Conservation (phyloP, 805 yeast species). For the Candida michaelii region DNA sequence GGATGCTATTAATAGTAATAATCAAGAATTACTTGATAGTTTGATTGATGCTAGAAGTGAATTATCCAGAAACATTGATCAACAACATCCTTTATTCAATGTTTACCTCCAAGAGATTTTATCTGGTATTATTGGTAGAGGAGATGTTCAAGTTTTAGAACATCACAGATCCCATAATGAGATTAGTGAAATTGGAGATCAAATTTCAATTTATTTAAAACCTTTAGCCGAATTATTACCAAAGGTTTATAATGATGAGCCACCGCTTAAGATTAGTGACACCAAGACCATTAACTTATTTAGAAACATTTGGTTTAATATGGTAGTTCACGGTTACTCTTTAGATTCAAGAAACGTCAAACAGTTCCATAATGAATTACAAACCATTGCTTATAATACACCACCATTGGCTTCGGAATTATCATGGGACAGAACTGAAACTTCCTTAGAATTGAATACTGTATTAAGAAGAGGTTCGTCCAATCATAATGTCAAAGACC, state of each 20-base stretch:
- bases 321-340: slow-evolving; percentile 89
- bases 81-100: slow-evolving; percentile 41
- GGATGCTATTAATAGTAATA: slow-evolving; percentile 44
- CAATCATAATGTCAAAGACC: slow-evolving; percentile 73
- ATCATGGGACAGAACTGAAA: slow-evolving; percentile 81
- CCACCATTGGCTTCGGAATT: slow-evolving; percentile 85
- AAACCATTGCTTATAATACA: slow-evolving; percentile 77
- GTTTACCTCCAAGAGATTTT: slow-evolving; percentile 67
- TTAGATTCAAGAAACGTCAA: slow-evolving; percentile 53
- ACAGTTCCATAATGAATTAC: slow-evolving; percentile 48
- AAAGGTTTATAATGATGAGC: slow-evolving; percentile 37
- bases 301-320: slow-evolving; percentile 90
- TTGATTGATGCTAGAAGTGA: slow-evolving; percentile 52
- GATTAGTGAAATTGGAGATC: slow-evolving; percentile 67
- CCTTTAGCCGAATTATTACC: slow-evolving; percentile 82
- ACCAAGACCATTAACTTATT: slow-evolving; percentile 58
- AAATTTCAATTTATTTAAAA: slow-evolving; percentile 59
- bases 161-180: slow-evolving; percentile 79
- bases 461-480: slow-evolving; percentile 88
- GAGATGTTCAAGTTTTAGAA: slow-evolving; percentile 73
- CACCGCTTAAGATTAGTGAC: slow-evolving; percentile 45
- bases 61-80: slow-evolving; percentile 40
- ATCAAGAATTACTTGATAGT: slow-evolving; percentile 34
- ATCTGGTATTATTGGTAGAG: slow-evolving; percentile 66
- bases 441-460: slow-evolving; percentile 88